Percentiles rank a stretch among this genome's conserved stretches.
These are phyloP conservation scores for Colletotrichum sp. DNA, from an alignment of 2,329 filamentous ascomycete species.

Conservation along the genomic window DNA sequence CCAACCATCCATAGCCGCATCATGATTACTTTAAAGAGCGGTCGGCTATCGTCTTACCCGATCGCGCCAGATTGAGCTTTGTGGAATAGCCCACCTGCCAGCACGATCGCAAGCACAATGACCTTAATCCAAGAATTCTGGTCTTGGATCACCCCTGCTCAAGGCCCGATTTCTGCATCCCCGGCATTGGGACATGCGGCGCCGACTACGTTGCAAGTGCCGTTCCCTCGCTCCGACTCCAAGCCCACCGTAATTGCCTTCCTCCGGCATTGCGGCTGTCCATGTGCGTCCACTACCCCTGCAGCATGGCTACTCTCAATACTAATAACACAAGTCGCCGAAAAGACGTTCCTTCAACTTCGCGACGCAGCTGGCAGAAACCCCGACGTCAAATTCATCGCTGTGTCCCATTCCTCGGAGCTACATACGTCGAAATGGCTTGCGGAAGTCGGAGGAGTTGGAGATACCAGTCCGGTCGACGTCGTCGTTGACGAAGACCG, in stretches of 20 bases:
- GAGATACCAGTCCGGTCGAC: conserved; percentile 48
- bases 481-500: conserved; percentile 66
- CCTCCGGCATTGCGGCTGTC: conserved; percentile 76
- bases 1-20: neutral
- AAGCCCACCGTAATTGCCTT: conserved; percentile 70
- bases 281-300: conserved; percentile 56
- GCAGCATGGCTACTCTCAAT: neutral
- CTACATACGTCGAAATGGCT: conserved; percentile 63
- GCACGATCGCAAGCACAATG: neutral
- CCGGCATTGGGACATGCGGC: neutral
- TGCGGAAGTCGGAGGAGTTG: conserved; percentile 58
- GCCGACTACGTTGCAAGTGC: conserved; percentile 19
- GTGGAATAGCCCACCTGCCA: neutral
- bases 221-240: conserved; percentile 55
- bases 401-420: conserved; percentile 64
- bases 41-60: neutral
- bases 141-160: neutral
- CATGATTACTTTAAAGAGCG: neutral
- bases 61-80: neutral
- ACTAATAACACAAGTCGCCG: conserved; percentile 58
- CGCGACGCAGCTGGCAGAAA: conserved; percentile 55
- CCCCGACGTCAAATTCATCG: conserved; percentile 59
- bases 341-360: conserved; percentile 66
- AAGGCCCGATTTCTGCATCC: neutral
- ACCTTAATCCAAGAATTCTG: conserved; percentile 1